Evolutionary conservation across 2,329 filamentous ascomycete species (phyloP).

Genomic region (Microcyclosporella mali): DNA sequence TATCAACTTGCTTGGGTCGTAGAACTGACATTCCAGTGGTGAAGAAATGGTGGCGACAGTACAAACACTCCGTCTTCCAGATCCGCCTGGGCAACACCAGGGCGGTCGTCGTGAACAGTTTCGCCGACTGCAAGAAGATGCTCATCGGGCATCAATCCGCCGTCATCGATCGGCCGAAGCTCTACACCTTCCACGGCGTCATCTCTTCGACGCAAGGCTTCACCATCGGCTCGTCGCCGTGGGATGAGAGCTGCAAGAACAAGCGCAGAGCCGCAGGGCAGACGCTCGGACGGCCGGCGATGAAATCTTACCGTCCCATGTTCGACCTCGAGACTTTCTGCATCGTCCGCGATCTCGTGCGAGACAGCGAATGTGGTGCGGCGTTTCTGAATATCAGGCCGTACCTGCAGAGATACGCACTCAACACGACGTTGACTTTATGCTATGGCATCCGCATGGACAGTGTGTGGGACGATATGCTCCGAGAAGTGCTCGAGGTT

Average conservation of each 20-base stretch:
- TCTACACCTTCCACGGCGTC: constrained; percentile 51
- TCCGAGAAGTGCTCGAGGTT: constrained; percentile 49
- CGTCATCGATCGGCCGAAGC: constrained; percentile 37
- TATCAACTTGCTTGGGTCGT: too few species aligned
- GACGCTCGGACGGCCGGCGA: constrained; percentile 41
- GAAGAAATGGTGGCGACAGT: constrained; percentile 42
- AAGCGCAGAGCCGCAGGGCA: constrained; percentile 48
- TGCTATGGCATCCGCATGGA: constrained; percentile 54
- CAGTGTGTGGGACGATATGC: constrained; percentile 45
- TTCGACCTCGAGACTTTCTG: constrained; percentile 50
- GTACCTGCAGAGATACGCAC: constrained; percentile 49
- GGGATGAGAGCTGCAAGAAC: constrained; percentile 50
- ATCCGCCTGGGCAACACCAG: constrained; percentile 50
- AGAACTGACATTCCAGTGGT: neutral
- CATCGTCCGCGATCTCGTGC: constrained; percentile 44
- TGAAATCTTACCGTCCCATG: constrained; percentile 48
- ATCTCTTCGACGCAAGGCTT: constrained; percentile 50
- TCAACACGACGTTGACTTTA: constrained; percentile 50
- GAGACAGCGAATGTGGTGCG: constrained; percentile 36
- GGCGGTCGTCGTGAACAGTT: constrained; percentile 49
- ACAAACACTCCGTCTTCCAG: constrained; percentile 45
- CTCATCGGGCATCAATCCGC: constrained; percentile 46
- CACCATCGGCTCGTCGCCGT: constrained; percentile 50
- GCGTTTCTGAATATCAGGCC: constrained; percentile 39
- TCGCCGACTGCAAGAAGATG: constrained; percentile 48